phyloP scores from a whole-genome alignment of 1,284 basidiomycete species.

The Inonotus obliquus region DNA sequence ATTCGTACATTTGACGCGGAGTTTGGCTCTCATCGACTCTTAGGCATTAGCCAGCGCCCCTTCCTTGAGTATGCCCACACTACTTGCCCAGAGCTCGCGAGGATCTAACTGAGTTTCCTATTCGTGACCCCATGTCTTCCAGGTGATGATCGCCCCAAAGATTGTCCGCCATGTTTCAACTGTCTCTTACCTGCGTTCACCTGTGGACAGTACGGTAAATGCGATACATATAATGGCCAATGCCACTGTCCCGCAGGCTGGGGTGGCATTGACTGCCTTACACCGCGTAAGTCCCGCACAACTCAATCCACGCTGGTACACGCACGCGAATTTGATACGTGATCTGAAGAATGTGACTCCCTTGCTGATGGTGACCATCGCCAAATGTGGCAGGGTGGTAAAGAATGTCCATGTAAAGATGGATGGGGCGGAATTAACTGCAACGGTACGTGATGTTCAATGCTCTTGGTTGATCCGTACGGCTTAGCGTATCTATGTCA shows the following conservation, averaged over 20 bases:
- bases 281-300: conserved; percentile 57
- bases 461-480: conserved; percentile 17
- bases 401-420: conserved; percentile 84
- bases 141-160: conserved; percentile 29
- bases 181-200: conserved; percentile 79
- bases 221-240: conserved; percentile 84
- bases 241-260: conserved; percentile 90
- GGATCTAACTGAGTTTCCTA: background rate
- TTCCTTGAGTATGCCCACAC: background rate
- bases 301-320: background rate
- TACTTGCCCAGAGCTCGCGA: background rate
- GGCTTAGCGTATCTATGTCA: conserved; percentile 29
- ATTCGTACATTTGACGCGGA: background rate
- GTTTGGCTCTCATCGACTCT: background rate
- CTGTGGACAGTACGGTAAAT: conserved; percentile 83
- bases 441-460: conserved; percentile 60
- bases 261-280: conserved; percentile 86
- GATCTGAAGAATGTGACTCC: conserved; percentile 75
- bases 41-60: conserved; percentile 13
- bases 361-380: conserved; percentile 85
- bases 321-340: background rate
- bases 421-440: conserved; percentile 97
- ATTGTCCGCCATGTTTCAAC: conserved; percentile 80
- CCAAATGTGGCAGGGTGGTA: conserved; percentile 70
- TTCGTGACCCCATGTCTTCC: background rate